Base-by-base conservation (phyloP, 2,329 filamentous ascomycete genomes). In the Neofusicoccum ribis region DNA sequence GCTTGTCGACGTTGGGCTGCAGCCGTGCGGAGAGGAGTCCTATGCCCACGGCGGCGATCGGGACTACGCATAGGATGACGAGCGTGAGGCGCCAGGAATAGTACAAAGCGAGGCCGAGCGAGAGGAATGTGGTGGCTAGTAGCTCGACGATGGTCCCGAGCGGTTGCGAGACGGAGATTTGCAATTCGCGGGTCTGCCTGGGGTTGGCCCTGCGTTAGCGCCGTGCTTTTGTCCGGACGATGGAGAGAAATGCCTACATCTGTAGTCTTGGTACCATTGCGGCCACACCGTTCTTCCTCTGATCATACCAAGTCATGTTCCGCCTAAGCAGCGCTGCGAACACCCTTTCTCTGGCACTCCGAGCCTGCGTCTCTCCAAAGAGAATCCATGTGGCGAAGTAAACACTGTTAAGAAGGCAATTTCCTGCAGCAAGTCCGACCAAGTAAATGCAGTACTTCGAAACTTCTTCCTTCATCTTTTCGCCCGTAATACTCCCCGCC, bases 41-140 rank as follows among this genome's bases (percentile, higher is more conserved):
- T 1, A 95, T 82, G 1, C 89, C 72, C 0, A 86, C 65, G 2
- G 86, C 81, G 5, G 91, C 88, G 1, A 94, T 67, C 0, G 94
- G 92, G 0, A 93, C 81, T 0, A 88, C 89, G 0, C 89, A 85
- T 3, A 96, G 80, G 11, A 94, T 88, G 2, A 96, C 88, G 0
- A 97, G 80, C 0, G 93, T 93, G 15, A 98, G 82, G 67, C 89
- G 89, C 92, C 91, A 97, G 0, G 91, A 95, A 70, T 86, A 90
- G 73, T 87, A 89, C 36, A 97, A 84, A 0, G 93, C 92, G 1
- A 97, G 81, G 0, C 79, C 81, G 1, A 97, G 78, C 8, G 90
- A 90, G 4, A 86, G 85, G 4, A 89, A 37, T 0, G 88, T 84
- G 3, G 89, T 87, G n/a, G 90, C 81, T 0, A 86, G 69, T 67